phyloP scores from a whole-genome alignment of 352 stramenopile genomes.

The Phytophthora rubi region DNA sequence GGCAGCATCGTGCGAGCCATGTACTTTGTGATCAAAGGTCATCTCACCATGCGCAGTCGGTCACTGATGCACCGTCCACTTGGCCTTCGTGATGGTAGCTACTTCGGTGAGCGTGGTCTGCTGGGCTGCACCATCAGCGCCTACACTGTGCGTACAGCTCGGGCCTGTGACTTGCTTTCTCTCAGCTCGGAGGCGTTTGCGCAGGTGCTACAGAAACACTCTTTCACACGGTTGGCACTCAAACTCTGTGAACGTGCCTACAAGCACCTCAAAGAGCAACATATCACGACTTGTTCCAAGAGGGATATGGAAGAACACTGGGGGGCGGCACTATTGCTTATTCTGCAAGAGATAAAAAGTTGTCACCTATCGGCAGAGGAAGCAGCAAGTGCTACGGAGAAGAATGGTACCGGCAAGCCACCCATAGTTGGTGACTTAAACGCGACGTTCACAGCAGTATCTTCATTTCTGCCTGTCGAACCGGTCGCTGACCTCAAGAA shows the following conservation, averaged over 20 bases:
- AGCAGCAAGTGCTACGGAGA: background rate
- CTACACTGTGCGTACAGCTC: conserved; percentile 35
- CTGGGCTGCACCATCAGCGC: conserved; percentile 47
- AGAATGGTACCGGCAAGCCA: background rate
- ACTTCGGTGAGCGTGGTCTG: conserved; percentile 58
- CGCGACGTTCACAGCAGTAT: background rate
- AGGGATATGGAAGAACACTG: conserved; percentile 18
- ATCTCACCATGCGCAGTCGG: conserved; percentile 32
- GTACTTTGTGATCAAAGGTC: conserved; percentile 68
- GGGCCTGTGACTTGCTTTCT: conserved; percentile 30
- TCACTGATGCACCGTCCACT: conserved; percentile 17
- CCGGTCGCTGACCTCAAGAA: background rate
- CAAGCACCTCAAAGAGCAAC: conserved; percentile 8
- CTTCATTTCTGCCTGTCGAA: background rate
- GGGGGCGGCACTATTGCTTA: conserved; percentile 10
- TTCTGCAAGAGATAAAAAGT: background rate
- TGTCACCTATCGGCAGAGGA: background rate
- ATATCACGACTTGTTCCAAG: conserved; percentile 7
- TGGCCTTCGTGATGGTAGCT: conserved; percentile 40
- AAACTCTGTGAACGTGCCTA: conserved; percentile 18
- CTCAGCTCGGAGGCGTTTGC: conserved; percentile 43
- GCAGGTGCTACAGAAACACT: conserved; percentile 35
- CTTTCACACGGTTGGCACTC: conserved; percentile 16
- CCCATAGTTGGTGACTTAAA: background rate
- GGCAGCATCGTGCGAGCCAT: conserved; percentile 59